Evolutionary conservation across 345 rosid species (phyloP).

Genomic region (Eucalyptus shirleyi): DNA sequence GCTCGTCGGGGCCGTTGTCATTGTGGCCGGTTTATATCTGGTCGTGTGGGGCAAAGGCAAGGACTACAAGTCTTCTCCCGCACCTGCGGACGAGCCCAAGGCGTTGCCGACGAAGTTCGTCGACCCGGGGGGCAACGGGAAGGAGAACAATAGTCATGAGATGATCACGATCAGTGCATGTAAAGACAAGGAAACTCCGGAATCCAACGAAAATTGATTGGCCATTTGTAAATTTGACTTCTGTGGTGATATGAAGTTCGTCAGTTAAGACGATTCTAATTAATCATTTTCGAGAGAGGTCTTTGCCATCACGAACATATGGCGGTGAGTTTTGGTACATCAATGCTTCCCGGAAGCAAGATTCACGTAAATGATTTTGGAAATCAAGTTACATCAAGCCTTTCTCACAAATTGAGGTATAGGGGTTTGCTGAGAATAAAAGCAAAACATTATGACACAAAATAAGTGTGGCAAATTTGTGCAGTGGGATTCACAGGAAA

Average conservation of each 20-base stretch:
- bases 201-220: not conserved
- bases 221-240: not conserved
- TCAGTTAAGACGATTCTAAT: not conserved
- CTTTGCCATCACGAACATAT: not conserved
- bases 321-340: not conserved
- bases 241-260: not conserved
- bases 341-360: not conserved
- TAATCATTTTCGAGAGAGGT: not conserved
- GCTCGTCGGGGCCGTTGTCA: constrained; percentile 65
- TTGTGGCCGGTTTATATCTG: constrained; percentile 66
- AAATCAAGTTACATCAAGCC: not conserved
- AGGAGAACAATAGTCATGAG: constrained; percentile 10
- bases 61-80: constrained; percentile 22
- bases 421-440: too few species aligned
- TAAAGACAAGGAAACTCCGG: not conserved
- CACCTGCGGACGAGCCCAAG: not conserved
- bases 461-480: not conserved
- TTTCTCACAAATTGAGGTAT: too few species aligned
- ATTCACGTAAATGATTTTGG: too few species aligned
- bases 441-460: not conserved
- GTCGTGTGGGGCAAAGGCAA: constrained; percentile 87
- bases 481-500: not conserved
- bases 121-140: not conserved
- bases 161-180: constrained; percentile 3
- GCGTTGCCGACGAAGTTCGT: constrained; percentile 4